Evolutionary conservation across 345 rosid species (phyloP), one percentile per base, ranked within the genome.

Genomic region (Excoecaria agallocha): DNA sequence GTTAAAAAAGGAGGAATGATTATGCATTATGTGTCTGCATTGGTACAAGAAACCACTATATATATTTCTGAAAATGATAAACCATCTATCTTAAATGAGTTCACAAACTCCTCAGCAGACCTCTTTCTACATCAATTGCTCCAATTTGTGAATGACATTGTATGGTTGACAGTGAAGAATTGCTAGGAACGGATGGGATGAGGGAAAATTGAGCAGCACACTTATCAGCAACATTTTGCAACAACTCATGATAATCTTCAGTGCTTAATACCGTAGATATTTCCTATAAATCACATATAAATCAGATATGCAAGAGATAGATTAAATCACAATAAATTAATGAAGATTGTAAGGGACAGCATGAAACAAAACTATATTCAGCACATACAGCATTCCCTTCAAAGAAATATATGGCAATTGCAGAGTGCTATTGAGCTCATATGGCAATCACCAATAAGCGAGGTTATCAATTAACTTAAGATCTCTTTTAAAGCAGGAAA

Each of bases 151-250:
- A 74, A 69, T 80, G 86, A 81, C 76, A 70, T 72, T 3, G 24
- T 9, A 52, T 61, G 66, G 68, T 77, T 73, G 70, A 67, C 71
- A 82, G 78, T 16, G 84, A 83, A 41, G 82, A 78, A 82, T 60
- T 46, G 70, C 75, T 73, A 56, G 85, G 62, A 71, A 89, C 84
- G 66, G 87, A 75, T 10, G 97, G 97, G 67, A 95, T 85, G 60
- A 91, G 86, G 45, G 86, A 90, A 86, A 85, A 93, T 48, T 71
- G 84, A 48, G 96, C 91, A 35, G 82, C 85, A 78, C 88, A 73
- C 81, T 90, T 91, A 73, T 84, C 79, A 79, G 98, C 96, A 65
- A 91, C 71, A 74, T 56, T 84, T 87, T 88, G 85, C 99, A 95
- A 78, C 67, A 77, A 66, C 78, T 91, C 88, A 68, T 46, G 74